Evolutionary conservation across 345 rosid genomes (phyloP), one percentile per base, ranked within the genome.

Genomic region (Conringia planisiliqua): DNA sequence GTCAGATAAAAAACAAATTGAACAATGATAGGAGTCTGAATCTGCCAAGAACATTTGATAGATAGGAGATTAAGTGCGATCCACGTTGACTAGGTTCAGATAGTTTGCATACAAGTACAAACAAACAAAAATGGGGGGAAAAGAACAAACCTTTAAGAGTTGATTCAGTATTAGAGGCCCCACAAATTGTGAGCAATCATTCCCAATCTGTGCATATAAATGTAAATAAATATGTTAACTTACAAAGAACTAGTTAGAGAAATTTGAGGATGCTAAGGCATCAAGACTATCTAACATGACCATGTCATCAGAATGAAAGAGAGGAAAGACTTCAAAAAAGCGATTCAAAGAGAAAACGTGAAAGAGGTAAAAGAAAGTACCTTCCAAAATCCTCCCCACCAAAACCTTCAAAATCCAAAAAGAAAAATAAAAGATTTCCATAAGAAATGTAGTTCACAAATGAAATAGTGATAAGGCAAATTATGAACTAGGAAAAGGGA

Each of bases 301-400:
- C 18, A 68, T 29, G 29, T 55, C 58, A 68, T 52, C 6, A 3
- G 40, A 51, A 40, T 6, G 33, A 17, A 58, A 59, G 48, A 68
- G 48, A 50, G 48, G 36, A 42, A 61, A 40, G 73, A 44, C 71
- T 55, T 14, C 50, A 33, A 47, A 64, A 63, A 20, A 29, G 24
- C 3, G 30, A 56, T 27, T 58, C 48, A 38, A 38, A 44, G 74
- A 61, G 66, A 46, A 43, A 11, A n/a, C 17, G 32, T 27, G 7
- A 11, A 78, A 13, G 36, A 66, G 24, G 40, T 27, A n/a, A 64
- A 46, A 14, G 46, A 72, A 43, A 65, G 61, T 89, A 92, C 99
- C 99, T 95, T 95, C 98, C 98, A 95, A 59, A 90, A 88, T 81
- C 99, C 99, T 82, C 97, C 99, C 87, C 85, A 89, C 98, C 94